Conservation (phyloP, 768 basidiomycete species). For the Tulasnella sp. region DNA sequence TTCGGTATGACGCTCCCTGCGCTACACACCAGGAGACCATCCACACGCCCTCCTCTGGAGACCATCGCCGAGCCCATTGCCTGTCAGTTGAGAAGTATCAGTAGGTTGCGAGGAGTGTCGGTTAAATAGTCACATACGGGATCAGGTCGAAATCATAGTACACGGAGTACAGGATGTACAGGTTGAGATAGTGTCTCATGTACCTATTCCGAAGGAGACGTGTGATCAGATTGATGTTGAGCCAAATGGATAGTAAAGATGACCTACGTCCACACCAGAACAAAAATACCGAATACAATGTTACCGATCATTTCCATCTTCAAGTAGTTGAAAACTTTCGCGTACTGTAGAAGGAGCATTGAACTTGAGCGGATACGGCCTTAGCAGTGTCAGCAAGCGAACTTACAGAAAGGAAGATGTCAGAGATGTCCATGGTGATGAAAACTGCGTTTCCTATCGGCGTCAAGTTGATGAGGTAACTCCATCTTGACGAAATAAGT, state of each 20-base stretch:
- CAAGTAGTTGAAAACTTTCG: background rate
- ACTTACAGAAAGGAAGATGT: slow-evolving; percentile 32
- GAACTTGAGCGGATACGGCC: background rate
- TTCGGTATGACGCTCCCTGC: too few relatives aligned
- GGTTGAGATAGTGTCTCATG: slow-evolving; percentile 4
- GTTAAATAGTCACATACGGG: background rate
- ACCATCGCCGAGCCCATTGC: slow-evolving; percentile 1
- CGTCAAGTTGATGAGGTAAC: slow-evolving; percentile 69
- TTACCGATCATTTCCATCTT: background rate
- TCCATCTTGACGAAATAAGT: slow-evolving; percentile 46
- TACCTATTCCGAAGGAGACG: background rate
- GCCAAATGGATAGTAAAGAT: background rate
- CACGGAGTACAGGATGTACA: background rate
- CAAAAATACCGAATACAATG: background rate
- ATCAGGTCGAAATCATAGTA: slow-evolving; percentile 2
- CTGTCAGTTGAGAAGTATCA: background rate
- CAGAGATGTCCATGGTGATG: slow-evolving; percentile 74
- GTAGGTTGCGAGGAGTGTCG: too few relatives aligned
- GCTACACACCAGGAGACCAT: background rate
- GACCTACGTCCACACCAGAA: slow-evolving; percentile 1
- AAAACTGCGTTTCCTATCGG: slow-evolving; percentile 85
- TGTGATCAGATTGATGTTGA: background rate
- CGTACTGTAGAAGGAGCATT: background rate
- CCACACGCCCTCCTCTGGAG: background rate
- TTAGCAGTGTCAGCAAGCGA: background rate